Base-by-base conservation (phyloP, 495 filamentous ascomycete genomes). In the Oidiodendron maius region DNA sequence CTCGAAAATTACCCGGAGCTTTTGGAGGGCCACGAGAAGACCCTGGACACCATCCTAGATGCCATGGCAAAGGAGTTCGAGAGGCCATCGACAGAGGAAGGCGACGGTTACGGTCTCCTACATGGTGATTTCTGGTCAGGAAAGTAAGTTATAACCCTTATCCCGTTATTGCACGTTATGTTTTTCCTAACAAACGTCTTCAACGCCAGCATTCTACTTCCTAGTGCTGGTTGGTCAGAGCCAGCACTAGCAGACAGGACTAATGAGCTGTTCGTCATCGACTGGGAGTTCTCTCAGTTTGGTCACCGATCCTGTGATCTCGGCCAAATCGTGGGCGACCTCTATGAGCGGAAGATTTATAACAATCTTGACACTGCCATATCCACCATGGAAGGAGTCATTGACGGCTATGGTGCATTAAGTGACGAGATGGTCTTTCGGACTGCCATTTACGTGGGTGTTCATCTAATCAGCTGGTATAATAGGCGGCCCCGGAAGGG, bases 71-170 rank as follows among this genome's bases (percentile, higher is more conserved):
- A 15, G 3, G 62, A 56, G 35, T 57, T 59, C 41, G 67, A 69
- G 0, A 55, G 46, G 10, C 73, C 76, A 53, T 46, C 73, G 21
- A 39, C 34, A 1, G 43, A 52, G 15, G 55, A 71, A 2, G 57
- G 58, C 13, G 49, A 57, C n/a, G 24, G 54, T 5, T 62, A 62
- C 28, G 68, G 70, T 21, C 43, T 71, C 9, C 73, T 78, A 39
- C 78, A 81, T 52, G 78, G 76, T 4, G 77, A 82, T 44, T 78
- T 80, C 46, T 81, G 78, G 77, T 71, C 75, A 4, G 76, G 76
- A 13, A 81, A 80, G 73, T 74, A 66, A 45, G 74, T 65, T 43
- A 35, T 44, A 23, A n/a, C n/a, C n/a, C n/a, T n/a, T n/a, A n/a
- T n/a, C n/a, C n/a, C n/a, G n/a, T 39, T 35, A 26, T 0, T 30